phyloP scores from a whole-genome alignment of 176 grass and related monocot species.

The Aegilops speltoides region DNA sequence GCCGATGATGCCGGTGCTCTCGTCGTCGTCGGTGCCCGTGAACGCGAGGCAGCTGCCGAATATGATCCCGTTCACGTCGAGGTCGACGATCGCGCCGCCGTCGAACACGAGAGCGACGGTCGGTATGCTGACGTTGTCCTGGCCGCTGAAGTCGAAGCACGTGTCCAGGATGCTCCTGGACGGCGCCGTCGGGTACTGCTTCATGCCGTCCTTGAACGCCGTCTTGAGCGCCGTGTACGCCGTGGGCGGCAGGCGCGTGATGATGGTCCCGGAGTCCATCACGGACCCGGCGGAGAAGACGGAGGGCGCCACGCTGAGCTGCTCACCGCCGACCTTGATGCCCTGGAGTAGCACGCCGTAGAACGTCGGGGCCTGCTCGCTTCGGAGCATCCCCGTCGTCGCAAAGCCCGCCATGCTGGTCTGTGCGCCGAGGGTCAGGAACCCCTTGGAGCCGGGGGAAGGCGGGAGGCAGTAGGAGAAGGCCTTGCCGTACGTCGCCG shows the following conservation, averaged over 20 bases:
- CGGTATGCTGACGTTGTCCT: slow-evolving; percentile 32
- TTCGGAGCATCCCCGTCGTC: slow-evolving; percentile 45
- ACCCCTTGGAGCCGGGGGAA: slow-evolving; percentile 34
- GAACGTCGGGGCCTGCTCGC: slow-evolving; percentile 45
- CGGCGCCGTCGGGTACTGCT: slow-evolving; percentile 15
- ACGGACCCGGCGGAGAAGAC: slow-evolving; percentile 51
- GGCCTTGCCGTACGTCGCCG: slow-evolving; percentile 36
- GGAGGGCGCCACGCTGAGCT: slow-evolving; percentile 12
- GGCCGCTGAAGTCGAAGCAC: slow-evolving; percentile 56
- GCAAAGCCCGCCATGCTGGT: slow-evolving; percentile 8
- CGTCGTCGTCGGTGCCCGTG: slow-evolving; percentile 34
- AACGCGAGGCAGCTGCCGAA: slow-evolving; percentile 75
- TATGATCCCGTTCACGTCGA: slow-evolving; percentile 55
- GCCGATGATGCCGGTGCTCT: slow-evolving; percentile 49
- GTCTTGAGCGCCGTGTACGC: slow-evolving; percentile 62
- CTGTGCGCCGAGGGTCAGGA: slow-evolving; percentile 53
- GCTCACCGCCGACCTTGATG: slow-evolving; percentile 46
- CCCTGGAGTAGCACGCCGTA: slow-evolving; percentile 49
- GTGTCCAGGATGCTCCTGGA: slow-evolving; percentile 38
- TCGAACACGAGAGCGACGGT: slow-evolving; percentile 44
- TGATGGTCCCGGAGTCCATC: slow-evolving; percentile 83
- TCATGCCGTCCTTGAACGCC: slow-evolving; percentile 62
- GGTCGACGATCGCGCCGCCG: slow-evolving; percentile 26
- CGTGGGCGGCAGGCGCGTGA: slow-evolving; percentile 51
- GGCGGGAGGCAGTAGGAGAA: slow-evolving; percentile 87